Base-by-base conservation (phyloP, 805 yeast species). In the Myxozyma sirexii region DNA sequence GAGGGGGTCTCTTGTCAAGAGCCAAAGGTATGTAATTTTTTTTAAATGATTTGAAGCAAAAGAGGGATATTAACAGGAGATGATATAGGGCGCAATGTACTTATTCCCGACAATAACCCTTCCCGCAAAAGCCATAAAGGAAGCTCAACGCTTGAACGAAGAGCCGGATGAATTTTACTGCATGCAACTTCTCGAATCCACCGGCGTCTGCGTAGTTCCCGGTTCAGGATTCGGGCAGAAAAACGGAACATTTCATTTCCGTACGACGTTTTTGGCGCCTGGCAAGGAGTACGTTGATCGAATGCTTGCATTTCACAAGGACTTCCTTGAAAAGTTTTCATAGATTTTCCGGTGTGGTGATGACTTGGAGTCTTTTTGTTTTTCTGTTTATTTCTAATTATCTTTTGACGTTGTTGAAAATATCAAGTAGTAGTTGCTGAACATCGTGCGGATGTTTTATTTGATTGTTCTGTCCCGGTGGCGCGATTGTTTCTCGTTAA, bases 171-270 rank as follows among this genome's bases (percentile, higher is more conserved):
- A 88, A 72, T 84, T 88, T 65, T 94, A 94, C 77, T 92, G 97
- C 74, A 79, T 87, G 71, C 86, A 87, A 67, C 78, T 94, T 60
- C 80, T 94, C 66, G 93, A 93, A 65, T 74, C 77, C 48, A 91
- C 99, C 5, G 99, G 99, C 68, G 90, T 94, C 62, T 94, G 99
- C 76, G 90, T 96, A 45, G 96, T 94, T 63, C 98, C 99, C 31
- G 99, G 99, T 42, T 84, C 90, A 35, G 99, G 99, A 0, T 94
- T 94, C 69, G 97, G 98, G 33, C 99, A 94, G 76, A 87, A 80
- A 49, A 85, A 85, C 49, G 96, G 90, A 21, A 91, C 97, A 3
- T 87, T 80, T 77, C 99, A 94, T 72, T 81, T 94, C 69, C 86
- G 99, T 80, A 94, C 99, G 1, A 94, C 99, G 0, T 94, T 94